phyloP scores from a whole-genome alignment of 2,329 filamentous ascomycete species.

The Paraconiothyrium sp. region DNA sequence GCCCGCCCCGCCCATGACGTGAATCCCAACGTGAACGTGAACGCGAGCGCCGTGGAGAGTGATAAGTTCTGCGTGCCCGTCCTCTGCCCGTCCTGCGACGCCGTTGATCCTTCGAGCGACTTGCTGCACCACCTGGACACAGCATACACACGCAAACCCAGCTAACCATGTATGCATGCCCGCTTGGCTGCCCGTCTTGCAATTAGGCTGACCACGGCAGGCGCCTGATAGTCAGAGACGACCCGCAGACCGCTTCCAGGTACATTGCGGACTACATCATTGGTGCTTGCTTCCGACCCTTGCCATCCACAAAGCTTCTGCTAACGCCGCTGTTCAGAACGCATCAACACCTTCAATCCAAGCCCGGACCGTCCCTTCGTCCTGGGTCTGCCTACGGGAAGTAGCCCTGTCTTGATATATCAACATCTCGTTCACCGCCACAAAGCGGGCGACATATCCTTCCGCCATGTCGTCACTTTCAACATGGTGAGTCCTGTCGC shows the following conservation, averaged over 20 bases:
- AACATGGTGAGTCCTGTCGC: slow-evolving; percentile 73
- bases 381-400: slow-evolving; percentile 83
- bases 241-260: slow-evolving; percentile 72
- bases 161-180: slow-evolving; percentile 47
- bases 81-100: slow-evolving; percentile 2
- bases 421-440: slow-evolving; percentile 75
- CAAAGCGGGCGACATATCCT: slow-evolving; percentile 80
- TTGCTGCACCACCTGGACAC: slow-evolving; percentile 9
- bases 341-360: slow-evolving; percentile 80
- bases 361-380: slow-evolving; percentile 79
- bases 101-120: slow-evolving; percentile 15
- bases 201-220: slow-evolving; percentile 58
- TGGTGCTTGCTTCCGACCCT: slow-evolving; percentile 56
- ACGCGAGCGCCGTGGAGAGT: neutral
- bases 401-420: slow-evolving; percentile 81
- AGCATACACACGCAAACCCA: slow-evolving; percentile 22
- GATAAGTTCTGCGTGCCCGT: slow-evolving; percentile 10
- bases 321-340: slow-evolving; percentile 61
- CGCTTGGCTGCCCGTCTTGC: slow-evolving; percentile 26
- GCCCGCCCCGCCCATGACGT: slow-evolving; percentile 19
- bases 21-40: slow-evolving; percentile 1
- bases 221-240: slow-evolving; percentile 85
- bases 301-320: slow-evolving; percentile 27
- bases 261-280: slow-evolving; percentile 87
- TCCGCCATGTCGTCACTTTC: slow-evolving; percentile 89